Evolutionary conservation across 495 filamentous ascomycete genomes (phyloP).

Genomic region (Staphylotrichum tortipilum): DNA sequence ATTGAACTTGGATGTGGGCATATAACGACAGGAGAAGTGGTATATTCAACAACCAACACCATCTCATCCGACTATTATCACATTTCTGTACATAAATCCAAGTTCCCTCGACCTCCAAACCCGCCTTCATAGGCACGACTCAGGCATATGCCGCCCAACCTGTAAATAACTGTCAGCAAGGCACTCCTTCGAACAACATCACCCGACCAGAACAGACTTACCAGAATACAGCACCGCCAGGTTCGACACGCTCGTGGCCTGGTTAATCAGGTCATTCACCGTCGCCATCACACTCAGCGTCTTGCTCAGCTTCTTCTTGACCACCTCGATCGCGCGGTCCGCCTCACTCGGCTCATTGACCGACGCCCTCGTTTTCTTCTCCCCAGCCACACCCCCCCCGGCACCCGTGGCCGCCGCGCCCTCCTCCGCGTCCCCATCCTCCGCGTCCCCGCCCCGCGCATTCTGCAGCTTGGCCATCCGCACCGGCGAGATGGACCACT

Average conservation of each 20-base stretch:
- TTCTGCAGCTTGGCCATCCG: constrained; percentile 59
- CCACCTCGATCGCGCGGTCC: constrained; percentile 81
- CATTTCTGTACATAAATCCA: not conserved
- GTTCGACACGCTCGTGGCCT: constrained; percentile 87
- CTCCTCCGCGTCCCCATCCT: constrained; percentile 12
- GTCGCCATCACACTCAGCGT: constrained; percentile 88
- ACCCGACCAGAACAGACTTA: constrained; percentile 33
- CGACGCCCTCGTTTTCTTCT: not conserved
- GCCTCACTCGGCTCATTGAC: constrained; percentile 81
- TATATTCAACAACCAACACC: not conserved
- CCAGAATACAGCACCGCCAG: constrained; percentile 85
- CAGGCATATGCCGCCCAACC: constrained; percentile 64
- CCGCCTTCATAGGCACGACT: not conserved
- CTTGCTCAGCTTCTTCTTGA: constrained; percentile 88
- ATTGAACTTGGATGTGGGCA: not conserved
- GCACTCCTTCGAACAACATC: not conserved
- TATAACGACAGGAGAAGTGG: not conserved
- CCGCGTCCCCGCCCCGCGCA: constrained; percentile 28
- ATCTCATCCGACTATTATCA: no score
- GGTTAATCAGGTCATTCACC: constrained; percentile 93
- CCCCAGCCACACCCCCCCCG: not conserved
- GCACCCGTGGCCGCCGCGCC: not conserved
- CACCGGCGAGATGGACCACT: constrained; percentile 87
- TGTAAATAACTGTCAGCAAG: constrained; percentile 18
- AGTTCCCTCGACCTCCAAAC: not conserved